A percentile compares a stretch with the other conserved stretches of the same genome.
phyloP scores from a whole-genome alignment of 371 early-diverging fungal genomes.

The Neoconidiobolus thromboides region DNA sequence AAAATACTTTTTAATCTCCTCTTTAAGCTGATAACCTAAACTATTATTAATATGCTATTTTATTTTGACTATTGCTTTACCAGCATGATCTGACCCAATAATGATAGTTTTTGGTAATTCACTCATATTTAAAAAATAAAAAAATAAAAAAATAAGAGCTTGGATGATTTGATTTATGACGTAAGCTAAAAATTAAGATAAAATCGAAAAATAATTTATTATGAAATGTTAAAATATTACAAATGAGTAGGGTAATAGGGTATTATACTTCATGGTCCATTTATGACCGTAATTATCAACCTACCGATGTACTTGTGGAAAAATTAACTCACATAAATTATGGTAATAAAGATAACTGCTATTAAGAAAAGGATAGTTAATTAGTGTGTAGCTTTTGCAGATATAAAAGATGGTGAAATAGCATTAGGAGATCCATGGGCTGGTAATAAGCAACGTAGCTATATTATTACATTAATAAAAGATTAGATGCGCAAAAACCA shows the following conservation, averaged over 20 bases:
- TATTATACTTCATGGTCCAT: conserved; percentile 2
- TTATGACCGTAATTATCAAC: not conserved
- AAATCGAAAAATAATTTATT: too few species aligned
- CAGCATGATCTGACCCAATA: conserved; percentile 9
- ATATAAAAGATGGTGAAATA: not conserved
- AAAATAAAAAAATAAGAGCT: not conserved
- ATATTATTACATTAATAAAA: not conserved
- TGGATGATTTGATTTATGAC: not conserved
- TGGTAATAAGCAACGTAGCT: not conserved
- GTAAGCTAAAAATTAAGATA: too few species aligned
- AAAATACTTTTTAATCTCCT: not conserved
- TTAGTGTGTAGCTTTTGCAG: not conserved
- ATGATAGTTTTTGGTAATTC: not conserved
- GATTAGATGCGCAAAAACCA: conserved; percentile 3
- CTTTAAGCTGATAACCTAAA: conserved; percentile 6
- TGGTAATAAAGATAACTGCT: not conserved
- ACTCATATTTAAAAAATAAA: not conserved
- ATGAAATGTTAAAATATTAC: too few species aligned
- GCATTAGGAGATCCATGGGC: not conserved
- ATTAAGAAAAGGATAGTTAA: not conserved
- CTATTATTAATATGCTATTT: not conserved
- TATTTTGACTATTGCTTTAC: not conserved
- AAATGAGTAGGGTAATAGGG: not conserved
- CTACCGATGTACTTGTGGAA: not conserved
- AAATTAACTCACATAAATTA: conserved; percentile 5